These are phyloP conservation scores for Malus hybrid DNA, from an alignment of 331 rosid species.

Conservation along the genomic window DNA sequence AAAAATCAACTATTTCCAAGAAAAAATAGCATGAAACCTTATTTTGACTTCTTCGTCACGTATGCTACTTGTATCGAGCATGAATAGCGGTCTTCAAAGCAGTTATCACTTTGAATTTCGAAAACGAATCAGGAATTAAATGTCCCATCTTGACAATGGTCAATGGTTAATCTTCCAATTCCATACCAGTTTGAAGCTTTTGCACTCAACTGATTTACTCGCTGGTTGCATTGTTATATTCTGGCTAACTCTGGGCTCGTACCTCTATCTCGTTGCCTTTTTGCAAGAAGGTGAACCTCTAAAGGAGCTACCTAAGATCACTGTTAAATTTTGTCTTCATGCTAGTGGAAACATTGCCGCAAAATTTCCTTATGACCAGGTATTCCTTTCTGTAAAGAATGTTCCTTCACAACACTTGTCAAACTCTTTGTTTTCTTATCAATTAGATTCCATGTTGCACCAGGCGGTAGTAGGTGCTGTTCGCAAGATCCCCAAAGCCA, in stretches of 20 bases:
- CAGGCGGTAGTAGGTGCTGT: conserved; percentile 59
- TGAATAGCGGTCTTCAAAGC: neutral
- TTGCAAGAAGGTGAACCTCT: conserved; percentile 33
- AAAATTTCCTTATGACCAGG: conserved; percentile 70
- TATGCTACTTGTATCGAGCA: neutral
- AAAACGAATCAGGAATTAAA: neutral
- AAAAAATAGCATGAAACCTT: neutral
- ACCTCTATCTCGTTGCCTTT: conserved; percentile 13
- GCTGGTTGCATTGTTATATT: neutral
- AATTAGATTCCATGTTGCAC: conserved; percentile 5
- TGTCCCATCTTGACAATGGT: neutral
- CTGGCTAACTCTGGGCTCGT: conserved; percentile 1
- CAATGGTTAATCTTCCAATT: neutral
- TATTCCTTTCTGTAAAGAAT: conserved; percentile 10
- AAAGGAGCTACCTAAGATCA: conserved; percentile 39
- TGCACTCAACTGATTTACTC: neutral
- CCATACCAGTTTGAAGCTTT: neutral
- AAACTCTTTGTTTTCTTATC: neutral
- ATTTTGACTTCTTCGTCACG: neutral
- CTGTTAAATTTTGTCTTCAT: conserved; percentile 71
- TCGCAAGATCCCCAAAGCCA: conserved; percentile 58
- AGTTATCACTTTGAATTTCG: neutral
- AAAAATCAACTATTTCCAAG: neutral
- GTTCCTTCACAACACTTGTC: neutral
- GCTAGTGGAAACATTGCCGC: conserved; percentile 71